Evolutionary conservation across 495 filamentous ascomycete genomes (phyloP), one percentile per base, ranked within the genome.

Genomic region (Trichoderma parareesei): DNA sequence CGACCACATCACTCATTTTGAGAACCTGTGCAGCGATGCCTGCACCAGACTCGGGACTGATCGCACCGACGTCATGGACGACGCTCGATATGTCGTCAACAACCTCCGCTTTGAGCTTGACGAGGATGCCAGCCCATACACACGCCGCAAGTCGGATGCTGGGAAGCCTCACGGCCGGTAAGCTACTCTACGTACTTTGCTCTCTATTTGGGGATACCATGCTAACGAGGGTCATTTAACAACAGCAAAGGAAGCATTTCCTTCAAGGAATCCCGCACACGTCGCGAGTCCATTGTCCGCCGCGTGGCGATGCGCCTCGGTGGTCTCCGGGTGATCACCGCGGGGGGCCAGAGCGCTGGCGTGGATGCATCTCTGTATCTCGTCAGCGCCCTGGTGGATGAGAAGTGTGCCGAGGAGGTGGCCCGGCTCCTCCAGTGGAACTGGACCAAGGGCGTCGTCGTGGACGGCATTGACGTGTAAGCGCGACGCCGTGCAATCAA

Each of bases 341-440:
- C 81, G 72, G 89, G 90, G 63, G 91, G 90, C 60, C 78, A 91
- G 62, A 87, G 86, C 67, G 85, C 86, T 71, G 91, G 91, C 66
- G 75, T 93, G 40, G 91, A 95, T 79, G 91, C 89, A 20, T 77
- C 84, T 65, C 75, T 92, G 75, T 91, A 92, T 77, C 76, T 95
- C 68, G 87, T 93, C 60, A 87, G 84, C 75, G 85, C 86, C 63
- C 76, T 93, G 72, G 86, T 90, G 27, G 82, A 79, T 13, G 79
- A 87, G 67, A 88, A 90, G 27, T 76, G 82, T 53, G 88, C 89
- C 35, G 79, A 84, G 37, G 86, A 90, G 77, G 86, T 88, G 53
- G 85, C 87, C 38, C 78, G 84, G 60, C 41, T 84, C 55, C 82
- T 90, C 80, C 88, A 91, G 78, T 83, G 89, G 75, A 78, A 79